Base-by-base conservation (phyloP, 2,329 filamentous ascomycete genomes). In the Cytospora leucostoma region DNA sequence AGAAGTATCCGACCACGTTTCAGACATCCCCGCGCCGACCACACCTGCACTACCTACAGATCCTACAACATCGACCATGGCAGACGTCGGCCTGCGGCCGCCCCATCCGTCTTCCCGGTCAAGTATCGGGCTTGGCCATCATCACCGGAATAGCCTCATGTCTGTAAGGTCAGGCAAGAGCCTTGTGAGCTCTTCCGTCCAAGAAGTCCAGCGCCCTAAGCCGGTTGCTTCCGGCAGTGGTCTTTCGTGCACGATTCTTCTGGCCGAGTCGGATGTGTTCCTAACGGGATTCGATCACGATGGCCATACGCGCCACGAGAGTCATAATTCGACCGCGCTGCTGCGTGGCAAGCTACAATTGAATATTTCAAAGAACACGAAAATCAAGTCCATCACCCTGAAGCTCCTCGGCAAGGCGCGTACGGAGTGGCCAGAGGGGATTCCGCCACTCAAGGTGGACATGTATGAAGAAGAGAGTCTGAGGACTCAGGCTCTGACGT, bases 341-440 rank as follows among this genome's bases (percentile, higher is more conserved):
- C 81, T 99, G 15, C 85, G 95, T 62, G 95, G 95, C 19, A 93
- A 88, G 68, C 76, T 99, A 62, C 89, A 91, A 70, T 74, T 99
- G 47, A 89, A 89, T 65, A 85, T 98, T 13, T 88, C 90, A 53
- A 98, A 98, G 73, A 90, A 91, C 68, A 87, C 93, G 54, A 99
- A 99, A 77, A 88, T 99, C 68, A 97, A 97, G 79, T 89, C 92
- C 4, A 85, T 99, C 32, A 93, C 90, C 7, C 81, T 99, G 59
- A 94, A 91, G 70, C 91, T 99, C 69, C 85, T 88, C 49, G 95
- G 94, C 35, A 89, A 88, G 72, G 92, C 93, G 3, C 86, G 90
- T 67, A 98, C 95, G 1, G 93, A 97, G 72, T 99, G 95, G 95
- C 94, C 95, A 17, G 95, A 98, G 79, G 92, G 93, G 57, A 95